Base-by-base conservation (phyloP, 345 rosid species). In the Populus tremula region DNA sequence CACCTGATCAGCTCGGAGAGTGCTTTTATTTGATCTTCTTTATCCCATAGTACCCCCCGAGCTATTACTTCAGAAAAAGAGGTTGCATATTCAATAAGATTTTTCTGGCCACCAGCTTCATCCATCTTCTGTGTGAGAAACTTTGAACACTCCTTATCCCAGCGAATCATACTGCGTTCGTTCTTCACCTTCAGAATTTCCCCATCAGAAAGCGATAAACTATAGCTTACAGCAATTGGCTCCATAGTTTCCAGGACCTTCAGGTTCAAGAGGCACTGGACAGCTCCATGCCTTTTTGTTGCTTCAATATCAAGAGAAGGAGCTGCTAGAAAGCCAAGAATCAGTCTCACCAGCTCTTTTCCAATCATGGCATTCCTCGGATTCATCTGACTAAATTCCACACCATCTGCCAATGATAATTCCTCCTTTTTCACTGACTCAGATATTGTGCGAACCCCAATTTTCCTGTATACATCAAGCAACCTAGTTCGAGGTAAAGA, bases 371-470 rank as follows among this genome's bases (percentile, higher is more conserved):
- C 27, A 23, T 83, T 83, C 9, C 62, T 43, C 49, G 65, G 54
- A 56, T 84, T 73, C n/a, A 76, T 77, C 71, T 79, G 83, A 61
- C 74, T 71, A n/a, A 79, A 61, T 35, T 79, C 73, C 67, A 49
- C 54, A 35, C 80, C 49, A 49, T 74, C 73, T 1, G 49, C 35
- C 29, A 86, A 14, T 18, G 84, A 77, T 41, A 84, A 38, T 69
- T 84, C 91, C 63, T 86, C 67, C 71, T 81, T 77, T 82, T 84
- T 56, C 0, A 89, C 90, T 18, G 86, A 85, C 69, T 87, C 82
- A 4, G 98, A 90, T 17, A 93, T 79, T 72, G 67, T 78, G 59
- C 86, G 90, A 74, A 91, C 93, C 25, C 96, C 96, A 5, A 91
- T 76, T 17, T 79, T 88, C 25, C 68, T 72, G 81, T 88, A 93